phyloP scores from a whole-genome alignment of 2,329 filamentous ascomycete species.

The Plenodomus biglobosus region DNA sequence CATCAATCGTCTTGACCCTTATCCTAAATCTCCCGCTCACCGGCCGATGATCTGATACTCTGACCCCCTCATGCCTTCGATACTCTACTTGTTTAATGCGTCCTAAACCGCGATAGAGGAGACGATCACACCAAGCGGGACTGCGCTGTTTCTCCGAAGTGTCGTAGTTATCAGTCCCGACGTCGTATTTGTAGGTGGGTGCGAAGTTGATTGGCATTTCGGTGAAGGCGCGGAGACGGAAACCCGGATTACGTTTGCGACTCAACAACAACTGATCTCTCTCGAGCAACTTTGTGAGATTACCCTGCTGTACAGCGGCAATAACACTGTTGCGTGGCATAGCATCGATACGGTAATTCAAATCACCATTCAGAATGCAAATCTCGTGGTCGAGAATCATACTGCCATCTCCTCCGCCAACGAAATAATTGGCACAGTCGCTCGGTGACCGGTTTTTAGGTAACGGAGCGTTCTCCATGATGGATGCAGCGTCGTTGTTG shows the following conservation, averaged over 20 bases:
- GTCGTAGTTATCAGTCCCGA: conserved; percentile 92
- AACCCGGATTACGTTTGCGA: conserved; percentile 83
- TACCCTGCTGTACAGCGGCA: conserved; percentile 76
- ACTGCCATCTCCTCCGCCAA: conserved; percentile 89
- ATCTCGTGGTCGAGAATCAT: conserved; percentile 97
- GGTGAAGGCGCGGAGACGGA: conserved; percentile 85
- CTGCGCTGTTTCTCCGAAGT: conserved; percentile 91
- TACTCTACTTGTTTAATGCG: conserved; percentile 88
- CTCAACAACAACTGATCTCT: conserved; percentile 91
- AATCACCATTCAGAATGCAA: conserved; percentile 92
- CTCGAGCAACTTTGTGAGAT: conserved; percentile 83
- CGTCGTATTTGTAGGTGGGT: conserved; percentile 98
- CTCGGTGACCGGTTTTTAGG: conserved; percentile 68
- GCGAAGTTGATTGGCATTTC: conserved; percentile 89
- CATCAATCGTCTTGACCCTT: conserved; percentile 78
- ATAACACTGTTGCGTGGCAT: conserved; percentile 94
- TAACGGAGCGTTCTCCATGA: conserved; percentile 78
- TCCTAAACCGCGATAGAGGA: conserved; percentile 81
- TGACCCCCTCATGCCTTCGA: conserved; percentile 75
- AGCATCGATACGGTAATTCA: conserved; percentile 97
- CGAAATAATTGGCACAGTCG: conserved; percentile 72
- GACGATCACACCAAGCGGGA: conserved; percentile 93
- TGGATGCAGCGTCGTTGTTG: conserved; percentile 88
- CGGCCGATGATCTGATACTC: conserved; percentile 88
- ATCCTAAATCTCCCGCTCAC: conserved; percentile 85